These are phyloP conservation scores for Penicillium thymicola DNA, from an alignment of 2,329 filamentous ascomycete genomes.

Conservation along the genomic window DNA sequence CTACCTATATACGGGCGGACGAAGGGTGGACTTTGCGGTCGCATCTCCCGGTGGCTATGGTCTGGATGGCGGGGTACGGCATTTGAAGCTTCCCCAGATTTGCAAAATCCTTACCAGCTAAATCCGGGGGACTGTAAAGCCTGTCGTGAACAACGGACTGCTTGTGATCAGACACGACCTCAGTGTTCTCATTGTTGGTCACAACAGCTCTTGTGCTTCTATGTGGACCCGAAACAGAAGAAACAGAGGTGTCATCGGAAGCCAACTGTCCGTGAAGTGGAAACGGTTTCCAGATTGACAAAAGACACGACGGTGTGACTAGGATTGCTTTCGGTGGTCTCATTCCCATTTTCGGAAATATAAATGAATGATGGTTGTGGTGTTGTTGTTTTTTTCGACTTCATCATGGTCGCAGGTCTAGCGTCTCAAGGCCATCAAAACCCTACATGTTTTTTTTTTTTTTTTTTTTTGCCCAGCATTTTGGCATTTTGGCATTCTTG, in stretches of 20 bases:
- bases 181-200: constrained; percentile 33
- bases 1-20: background rate
- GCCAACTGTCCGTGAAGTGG: background rate
- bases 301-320: background rate
- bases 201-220: constrained; percentile 35
- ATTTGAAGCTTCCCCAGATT: constrained; percentile 6
- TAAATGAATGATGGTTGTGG: background rate
- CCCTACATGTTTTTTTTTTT: background rate
- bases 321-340: background rate
- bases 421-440: background rate
- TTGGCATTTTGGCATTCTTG: background rate
- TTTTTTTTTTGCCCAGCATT: background rate
- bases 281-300: background rate
- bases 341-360: too few relatives aligned
- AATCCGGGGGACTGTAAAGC: constrained; percentile 22
- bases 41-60: constrained; percentile 24
- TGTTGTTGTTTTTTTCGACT: background rate
- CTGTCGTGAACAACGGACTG: constrained; percentile 28
- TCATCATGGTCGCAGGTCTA: background rate
- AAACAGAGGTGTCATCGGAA: constrained; percentile 18
- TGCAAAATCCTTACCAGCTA: constrained; percentile 8
- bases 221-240: constrained; percentile 26
- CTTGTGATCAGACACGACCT: constrained; percentile 29
- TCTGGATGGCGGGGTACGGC: constrained; percentile 17
- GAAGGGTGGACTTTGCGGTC: constrained; percentile 10